Percentiles rank a stretch among this genome's conserved stretches.
Evolutionary conservation across 441 rosid genomes (phyloP).

Genomic region (Sinapis alba): DNA sequence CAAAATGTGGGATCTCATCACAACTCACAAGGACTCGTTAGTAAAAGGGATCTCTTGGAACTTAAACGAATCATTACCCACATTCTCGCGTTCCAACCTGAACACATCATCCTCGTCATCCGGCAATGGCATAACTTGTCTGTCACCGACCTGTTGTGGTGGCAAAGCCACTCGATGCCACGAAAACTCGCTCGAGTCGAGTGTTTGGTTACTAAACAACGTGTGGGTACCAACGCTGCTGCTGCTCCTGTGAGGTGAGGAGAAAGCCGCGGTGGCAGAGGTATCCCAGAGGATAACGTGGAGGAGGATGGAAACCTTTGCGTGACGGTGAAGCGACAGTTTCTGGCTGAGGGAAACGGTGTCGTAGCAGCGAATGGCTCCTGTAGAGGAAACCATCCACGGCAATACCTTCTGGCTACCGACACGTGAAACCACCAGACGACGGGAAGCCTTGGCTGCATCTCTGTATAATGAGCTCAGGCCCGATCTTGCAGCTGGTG

Average conservation of each 20-base stretch:
- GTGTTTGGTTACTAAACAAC: constrained; percentile 39
- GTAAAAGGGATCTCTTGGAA: constrained; percentile 74
- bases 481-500: constrained; percentile 81
- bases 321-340: constrained; percentile 92
- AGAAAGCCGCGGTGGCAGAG: constrained; percentile 39
- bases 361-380: constrained; percentile 86
- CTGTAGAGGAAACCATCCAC: constrained; percentile 96
- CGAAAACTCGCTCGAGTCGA: constrained; percentile 44
- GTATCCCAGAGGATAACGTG: constrained; percentile 77
- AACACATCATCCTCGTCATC: constrained; percentile 37
- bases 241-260: constrained; percentile 30
- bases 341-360: constrained; percentile 93
- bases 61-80: constrained; percentile 77
- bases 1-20: background rate
- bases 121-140: constrained; percentile 66
- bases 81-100: constrained; percentile 62
- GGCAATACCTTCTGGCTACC: constrained; percentile 89
- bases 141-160: constrained; percentile 55
- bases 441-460: constrained; percentile 56
- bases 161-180: constrained; percentile 39
- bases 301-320: constrained; percentile 66
- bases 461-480: constrained; percentile 67
- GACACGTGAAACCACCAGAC: constrained; percentile 77
- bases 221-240: constrained; percentile 30
- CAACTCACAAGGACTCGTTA: constrained; percentile 46